Percentiles rank a stretch among this genome's conserved stretches.
Evolutionary conservation across 352 stramenopile species (phyloP).

Genomic region (Elongisporangium prolatum): DNA sequence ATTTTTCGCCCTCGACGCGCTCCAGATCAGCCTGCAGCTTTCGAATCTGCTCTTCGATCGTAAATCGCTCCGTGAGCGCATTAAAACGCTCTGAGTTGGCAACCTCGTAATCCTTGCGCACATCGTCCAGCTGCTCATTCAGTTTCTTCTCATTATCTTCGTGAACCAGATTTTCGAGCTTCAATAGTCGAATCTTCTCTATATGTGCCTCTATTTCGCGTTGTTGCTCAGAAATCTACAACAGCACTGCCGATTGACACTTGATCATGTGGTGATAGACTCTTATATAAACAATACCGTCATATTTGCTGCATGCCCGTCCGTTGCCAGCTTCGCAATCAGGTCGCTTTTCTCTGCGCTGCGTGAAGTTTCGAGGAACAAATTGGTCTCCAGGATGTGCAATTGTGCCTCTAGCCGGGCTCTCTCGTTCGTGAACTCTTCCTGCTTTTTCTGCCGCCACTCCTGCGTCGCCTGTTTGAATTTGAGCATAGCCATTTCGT

Average conservation of each 20-base stretch:
- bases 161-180: slow-evolving; percentile 63
- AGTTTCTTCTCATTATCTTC: slow-evolving; percentile 64
- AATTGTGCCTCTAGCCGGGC: slow-evolving; percentile 26
- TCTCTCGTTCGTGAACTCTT: slow-evolving; percentile 40
- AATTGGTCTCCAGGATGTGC: slow-evolving; percentile 16
- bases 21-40: slow-evolving; percentile 51
- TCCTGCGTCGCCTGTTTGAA: slow-evolving; percentile 68
- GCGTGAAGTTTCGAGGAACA: slow-evolving; percentile 27
- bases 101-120: slow-evolving; percentile 55
- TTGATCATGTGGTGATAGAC: neutral
- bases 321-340: slow-evolving; percentile 38
- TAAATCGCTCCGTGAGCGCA: slow-evolving; percentile 47
- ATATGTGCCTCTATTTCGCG: slow-evolving; percentile 15
- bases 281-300: slow-evolving; percentile 17
- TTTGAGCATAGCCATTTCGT: slow-evolving; percentile 86
- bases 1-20: slow-evolving; percentile 47
- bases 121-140: slow-evolving; percentile 52
- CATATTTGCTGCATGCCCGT: slow-evolving; percentile 27
- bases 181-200: slow-evolving; percentile 55
- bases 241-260: neutral
- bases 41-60: slow-evolving; percentile 60
- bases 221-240: slow-evolving; percentile 40
- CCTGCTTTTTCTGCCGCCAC: slow-evolving; percentile 45
- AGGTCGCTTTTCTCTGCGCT: slow-evolving; percentile 43
- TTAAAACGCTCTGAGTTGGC: slow-evolving; percentile 65